phyloP scores from a whole-genome alignment of 768 basidiomycete species.

The Psilocybe sp. region DNA sequence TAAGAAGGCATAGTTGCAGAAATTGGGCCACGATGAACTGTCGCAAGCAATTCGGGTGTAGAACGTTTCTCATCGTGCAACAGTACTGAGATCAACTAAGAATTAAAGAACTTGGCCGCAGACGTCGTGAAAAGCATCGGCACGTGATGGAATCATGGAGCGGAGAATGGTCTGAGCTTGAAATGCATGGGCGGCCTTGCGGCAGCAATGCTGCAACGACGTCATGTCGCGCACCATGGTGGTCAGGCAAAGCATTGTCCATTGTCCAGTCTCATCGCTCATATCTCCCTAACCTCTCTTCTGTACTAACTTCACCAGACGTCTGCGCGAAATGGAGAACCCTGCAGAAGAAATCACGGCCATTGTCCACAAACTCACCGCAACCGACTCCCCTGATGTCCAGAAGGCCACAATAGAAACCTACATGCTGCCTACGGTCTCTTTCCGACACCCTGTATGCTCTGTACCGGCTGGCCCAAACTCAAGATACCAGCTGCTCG shows the following conservation, averaged over 20 bases:
- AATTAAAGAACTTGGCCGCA: no score
- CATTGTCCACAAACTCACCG: conserved; percentile 44
- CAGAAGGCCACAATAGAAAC: conserved; percentile 44
- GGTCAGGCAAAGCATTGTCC: background rate
- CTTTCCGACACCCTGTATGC: conserved; percentile 60
- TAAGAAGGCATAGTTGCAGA: no score
- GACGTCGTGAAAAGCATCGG: no score
- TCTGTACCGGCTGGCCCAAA: conserved; percentile 41
- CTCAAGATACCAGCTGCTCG: conserved; percentile 54
- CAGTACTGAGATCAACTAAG: no score
- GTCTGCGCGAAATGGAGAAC: conserved; percentile 39
- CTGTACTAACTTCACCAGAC: background rate
- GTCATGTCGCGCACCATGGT: background rate
- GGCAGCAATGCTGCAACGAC: background rate
- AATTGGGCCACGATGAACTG: no score
- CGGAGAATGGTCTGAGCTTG: no score
- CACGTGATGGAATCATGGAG: no score
- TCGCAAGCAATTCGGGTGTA: no score
- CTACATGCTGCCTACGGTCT: conserved; percentile 54
- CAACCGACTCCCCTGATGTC: conserved; percentile 44
- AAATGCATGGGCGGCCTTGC: no score
- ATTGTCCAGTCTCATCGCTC: background rate
- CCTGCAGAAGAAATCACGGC: conserved; percentile 46
- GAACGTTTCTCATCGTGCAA: no score
- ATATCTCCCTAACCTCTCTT: background rate